Evolutionary conservation across 2,329 filamentous ascomycete species (phyloP).

Genomic region (Sclerotinia minor): DNA sequence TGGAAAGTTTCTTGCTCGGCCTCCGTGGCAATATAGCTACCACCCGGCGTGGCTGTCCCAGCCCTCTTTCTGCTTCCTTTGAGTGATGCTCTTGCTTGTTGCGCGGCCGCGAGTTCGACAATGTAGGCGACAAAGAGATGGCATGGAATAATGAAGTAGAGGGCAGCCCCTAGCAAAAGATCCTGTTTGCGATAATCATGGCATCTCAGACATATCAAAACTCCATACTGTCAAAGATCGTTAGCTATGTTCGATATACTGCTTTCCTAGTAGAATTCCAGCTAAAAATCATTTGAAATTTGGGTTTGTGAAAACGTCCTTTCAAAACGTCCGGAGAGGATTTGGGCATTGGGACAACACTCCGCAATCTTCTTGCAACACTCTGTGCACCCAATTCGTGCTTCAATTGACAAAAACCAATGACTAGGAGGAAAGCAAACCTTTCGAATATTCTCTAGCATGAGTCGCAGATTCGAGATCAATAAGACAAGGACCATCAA

Average conservation of each 20-base stretch:
- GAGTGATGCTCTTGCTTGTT: conserved; percentile 70
- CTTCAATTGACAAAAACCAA: conserved; percentile 4
- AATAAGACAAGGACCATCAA: conserved; percentile 93
- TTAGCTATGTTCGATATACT: conserved; percentile 25
- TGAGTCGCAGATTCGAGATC: conserved; percentile 87
- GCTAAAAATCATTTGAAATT: not conserved
- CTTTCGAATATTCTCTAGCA: conserved; percentile 74
- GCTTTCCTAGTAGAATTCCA: not conserved
- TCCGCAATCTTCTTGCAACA: not conserved
- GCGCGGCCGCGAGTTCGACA: conserved; percentile 81
- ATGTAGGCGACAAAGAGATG: conserved; percentile 88
- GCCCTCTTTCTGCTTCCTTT: conserved; percentile 51
- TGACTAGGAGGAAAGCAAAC: not conserved
- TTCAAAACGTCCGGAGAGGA: not conserved
- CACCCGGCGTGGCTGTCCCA: conserved; percentile 40
- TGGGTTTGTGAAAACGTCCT: not conserved
- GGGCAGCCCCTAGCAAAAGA: conserved; percentile 68
- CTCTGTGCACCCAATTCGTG: not conserved
- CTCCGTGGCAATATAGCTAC: conserved; percentile 41
- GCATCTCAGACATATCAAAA: conserved; percentile 86
- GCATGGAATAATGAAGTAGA: conserved; percentile 86
- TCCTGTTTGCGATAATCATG: conserved; percentile 84
- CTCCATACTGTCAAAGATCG: conserved; percentile 65
- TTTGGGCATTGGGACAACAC: not conserved
- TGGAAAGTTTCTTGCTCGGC: conserved; percentile 64